Evolutionary conservation across 352 stramenopile species (phyloP).

Genomic region (Phytophthora ramorum): DNA sequence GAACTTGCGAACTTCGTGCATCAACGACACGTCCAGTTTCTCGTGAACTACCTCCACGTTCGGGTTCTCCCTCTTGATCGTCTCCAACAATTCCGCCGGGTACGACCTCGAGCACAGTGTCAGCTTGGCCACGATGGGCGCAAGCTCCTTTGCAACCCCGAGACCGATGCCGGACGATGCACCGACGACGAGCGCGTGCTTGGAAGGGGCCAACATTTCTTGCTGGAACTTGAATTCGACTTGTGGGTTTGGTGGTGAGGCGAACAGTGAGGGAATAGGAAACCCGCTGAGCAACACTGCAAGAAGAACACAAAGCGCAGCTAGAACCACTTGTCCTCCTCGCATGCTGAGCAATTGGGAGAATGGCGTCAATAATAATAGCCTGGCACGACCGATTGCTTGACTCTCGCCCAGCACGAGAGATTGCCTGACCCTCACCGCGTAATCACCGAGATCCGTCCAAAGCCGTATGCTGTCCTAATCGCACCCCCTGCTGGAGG

Average conservation of each 20-base stretch:
- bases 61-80: too few relatives aligned
- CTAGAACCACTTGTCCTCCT: conserved; percentile 2
- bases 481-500: too few relatives aligned
- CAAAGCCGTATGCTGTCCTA: too few relatives aligned
- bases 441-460: not conserved
- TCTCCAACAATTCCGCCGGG: too few relatives aligned
- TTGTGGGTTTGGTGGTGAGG: conserved; percentile 5
- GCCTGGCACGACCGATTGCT: conserved; percentile 4
- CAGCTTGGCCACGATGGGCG: too few relatives aligned
- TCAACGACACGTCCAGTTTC: too few relatives aligned
- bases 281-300: conserved; percentile 4
- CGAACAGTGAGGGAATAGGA: conserved; percentile 8
- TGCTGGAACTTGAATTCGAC: conserved; percentile 20
- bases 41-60: too few relatives aligned
- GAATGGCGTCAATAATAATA: conserved; percentile 12
- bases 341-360: conserved; percentile 9
- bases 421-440: conserved; percentile 5
- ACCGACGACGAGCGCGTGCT: too few relatives aligned
- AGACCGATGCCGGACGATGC: too few relatives aligned
- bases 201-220: conserved; percentile 23
- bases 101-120: too few relatives aligned
- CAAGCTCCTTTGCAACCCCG: too few relatives aligned
- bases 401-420: not conserved
- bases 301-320: conserved; percentile 6
- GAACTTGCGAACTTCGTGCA: conserved; percentile 26